A percentile compares a stretch with the other conserved stretches of the same genome.
Evolutionary conservation across 1,284 basidiomycete species (phyloP).

Genomic region (Sporisorium sorghi): DNA sequence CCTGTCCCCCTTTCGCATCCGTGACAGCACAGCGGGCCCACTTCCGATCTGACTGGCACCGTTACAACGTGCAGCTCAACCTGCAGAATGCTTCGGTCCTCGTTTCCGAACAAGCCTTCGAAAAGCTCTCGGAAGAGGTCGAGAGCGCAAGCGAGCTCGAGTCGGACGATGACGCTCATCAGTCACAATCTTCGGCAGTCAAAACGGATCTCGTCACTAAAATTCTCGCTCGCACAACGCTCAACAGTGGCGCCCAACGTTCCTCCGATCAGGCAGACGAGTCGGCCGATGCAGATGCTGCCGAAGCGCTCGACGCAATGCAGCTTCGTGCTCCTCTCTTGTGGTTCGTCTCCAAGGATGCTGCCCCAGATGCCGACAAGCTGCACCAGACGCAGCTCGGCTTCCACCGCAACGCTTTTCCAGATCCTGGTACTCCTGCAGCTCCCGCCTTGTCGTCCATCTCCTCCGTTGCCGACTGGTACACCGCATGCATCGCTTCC

Average conservation of each 20-base stretch:
- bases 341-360: constrained; percentile 85
- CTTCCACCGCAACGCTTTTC: constrained; percentile 82
- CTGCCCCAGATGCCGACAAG: constrained; percentile 28
- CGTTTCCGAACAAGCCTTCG: constrained; percentile 44
- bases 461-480: constrained; percentile 28
- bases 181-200: constrained; percentile 15
- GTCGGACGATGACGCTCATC: constrained; percentile 31
- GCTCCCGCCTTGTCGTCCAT: constrained; percentile 24
- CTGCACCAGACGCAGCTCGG: constrained; percentile 84
- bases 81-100: constrained; percentile 29
- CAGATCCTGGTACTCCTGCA: constrained; percentile 69
- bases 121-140: constrained; percentile 51
- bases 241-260: constrained; percentile 7
- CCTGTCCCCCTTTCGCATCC: constrained; percentile 76
- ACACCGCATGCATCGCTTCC: constrained; percentile 72
- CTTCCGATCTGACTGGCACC: constrained; percentile 96
- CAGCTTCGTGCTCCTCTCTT: constrained; percentile 74
- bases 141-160: constrained; percentile 49
- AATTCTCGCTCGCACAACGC: constrained; percentile 49
- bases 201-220: constrained; percentile 53
- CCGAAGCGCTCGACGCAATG: constrained; percentile 74
- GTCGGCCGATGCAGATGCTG: constrained; percentile 53
- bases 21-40: constrained; percentile 86
- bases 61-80: constrained; percentile 86
- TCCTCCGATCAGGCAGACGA: constrained; percentile 17